Evolutionary conservation across 1,284 basidiomycete species (phyloP), one percentile per base, ranked within the genome.

Genomic region (Exobasidium cylindrosporum): DNA sequence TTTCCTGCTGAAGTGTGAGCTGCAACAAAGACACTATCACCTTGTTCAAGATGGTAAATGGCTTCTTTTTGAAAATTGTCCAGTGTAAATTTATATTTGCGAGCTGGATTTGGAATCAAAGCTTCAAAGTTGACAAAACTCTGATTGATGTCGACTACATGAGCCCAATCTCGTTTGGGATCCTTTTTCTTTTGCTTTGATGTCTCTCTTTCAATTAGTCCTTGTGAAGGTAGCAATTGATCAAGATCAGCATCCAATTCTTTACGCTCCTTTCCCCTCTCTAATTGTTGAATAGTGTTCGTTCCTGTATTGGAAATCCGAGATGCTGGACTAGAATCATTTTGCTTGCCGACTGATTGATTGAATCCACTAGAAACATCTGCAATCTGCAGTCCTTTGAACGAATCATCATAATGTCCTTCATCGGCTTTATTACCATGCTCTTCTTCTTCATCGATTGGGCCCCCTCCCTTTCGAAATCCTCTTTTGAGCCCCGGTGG

Each of bases 1-100:
- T 99, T 98, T 57, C 96, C 96, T n/a, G 96, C 96, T 31, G 92
- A 95, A 1, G 96, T 99, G 82, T 99, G 96, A 2, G 96, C 96
- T 4, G 96, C 96, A 17, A 98, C 94, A 81, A 99, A 99, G 21
- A 99, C 95, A 14, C 91, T 94, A 75, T 99, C 92, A 17, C 94
- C 95, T 84, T 92, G 89, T 81, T 99, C 96, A 13, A 99, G 85
- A 78, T 95, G 93, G 81, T 97, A 97, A 5, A 98, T 91, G 0
- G 96, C 96, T 81, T 98, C 92, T 81, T 97, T 98, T 80, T 99
- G 96, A 82, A 92, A 92, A 3, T 86, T 90, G 79, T 92, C 90
- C 40, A 92, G 83, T 77, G 90, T 88, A 81, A 92, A 92, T 7
- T 89, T 89, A 80, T 88, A 89, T 83, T 90, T 86, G 80, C 89